Evolutionary conservation across 169 alveolate species (phyloP).

Genomic region (Plasmodium billcollinsi): DNA sequence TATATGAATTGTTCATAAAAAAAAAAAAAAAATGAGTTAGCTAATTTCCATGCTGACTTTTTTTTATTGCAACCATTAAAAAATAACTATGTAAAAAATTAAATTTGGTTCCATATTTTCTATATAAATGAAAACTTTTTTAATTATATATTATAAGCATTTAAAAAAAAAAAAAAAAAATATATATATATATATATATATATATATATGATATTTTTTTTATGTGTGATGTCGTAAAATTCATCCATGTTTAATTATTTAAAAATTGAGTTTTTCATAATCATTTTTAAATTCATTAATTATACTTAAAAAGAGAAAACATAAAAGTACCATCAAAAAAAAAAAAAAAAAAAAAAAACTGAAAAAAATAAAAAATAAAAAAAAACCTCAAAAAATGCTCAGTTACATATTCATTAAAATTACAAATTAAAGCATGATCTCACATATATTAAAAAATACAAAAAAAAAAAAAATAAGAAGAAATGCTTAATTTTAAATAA

Average conservation of each 20-base stretch:
- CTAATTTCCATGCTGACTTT: neutral
- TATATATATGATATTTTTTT: neutral
- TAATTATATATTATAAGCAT: conserved; percentile 2
- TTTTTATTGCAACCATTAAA: conserved; percentile 1
- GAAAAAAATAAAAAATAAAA: neutral
- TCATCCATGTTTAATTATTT: no score
- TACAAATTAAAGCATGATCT: no score
- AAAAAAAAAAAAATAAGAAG: neutral
- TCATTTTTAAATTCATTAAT: no score
- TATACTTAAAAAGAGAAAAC: conserved; percentile 12
- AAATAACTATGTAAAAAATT: neutral
- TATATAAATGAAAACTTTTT: neutral
- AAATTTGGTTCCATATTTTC: conserved; percentile 6
- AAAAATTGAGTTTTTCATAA: no score
- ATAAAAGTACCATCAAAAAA: neutral
- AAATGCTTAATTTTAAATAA: neutral
- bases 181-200: neutral
- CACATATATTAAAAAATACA: neutral
- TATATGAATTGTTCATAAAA: no score
- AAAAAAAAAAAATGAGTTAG: neutral
- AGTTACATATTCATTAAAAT: neutral
- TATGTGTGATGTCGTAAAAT: neutral
- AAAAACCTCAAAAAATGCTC: conserved; percentile 12
- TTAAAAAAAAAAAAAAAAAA: neutral
- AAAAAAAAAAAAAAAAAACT: no score